Evolutionary conservation across 2,329 filamentous ascomycete species (phyloP), one percentile per base, ranked within the genome.

Genomic region (Fusarium camptoceras): DNA sequence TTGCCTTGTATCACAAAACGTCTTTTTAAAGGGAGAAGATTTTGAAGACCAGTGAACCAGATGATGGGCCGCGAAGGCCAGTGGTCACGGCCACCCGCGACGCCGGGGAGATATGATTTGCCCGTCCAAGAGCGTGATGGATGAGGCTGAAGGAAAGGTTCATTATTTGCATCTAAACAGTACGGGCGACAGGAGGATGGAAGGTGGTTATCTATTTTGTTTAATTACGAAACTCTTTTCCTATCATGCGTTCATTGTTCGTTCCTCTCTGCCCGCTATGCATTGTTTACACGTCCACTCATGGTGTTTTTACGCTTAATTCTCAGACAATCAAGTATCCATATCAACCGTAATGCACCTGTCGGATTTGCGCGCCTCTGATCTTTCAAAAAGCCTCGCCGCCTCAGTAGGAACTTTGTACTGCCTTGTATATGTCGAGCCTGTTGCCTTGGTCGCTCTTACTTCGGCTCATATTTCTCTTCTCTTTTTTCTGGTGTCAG

Each of bases 201-300:
- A 79, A 75, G 81, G 80, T 78, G 80, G 79, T 79, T 80, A 82
- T 81, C 81, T 84, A 85, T 81, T 79, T 83, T 85, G 83, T 85
- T 84, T 85, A 85, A 85, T 85, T 80, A 83, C 76, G 80, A 83
- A 81, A 76, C 66, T 73, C 68, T 75, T 76, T 78, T 77, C 73
- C 72, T 76, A 71, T 63, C 49, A 56, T 64, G 55, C 44, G 30
- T 61, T 64, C 24, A 41, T 51, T 41, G 31, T 51, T 51, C 18
- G 28, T 59, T 51, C 34, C 41, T 59, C 60, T 55, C 47, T 30
- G 27, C n/a, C 22, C 42, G 58, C 58, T n/a, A n/a, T n/a, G 62
- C 68, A 55, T 53, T 50, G 42, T 69, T 66, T 60, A 46, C 18
- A 66, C 22, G 59, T 43, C 41, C 59, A 39, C 46, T 30, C 49